phyloP scores from a whole-genome alignment of 177 flowering plant genomes.

The Telopea speciosissima region DNA sequence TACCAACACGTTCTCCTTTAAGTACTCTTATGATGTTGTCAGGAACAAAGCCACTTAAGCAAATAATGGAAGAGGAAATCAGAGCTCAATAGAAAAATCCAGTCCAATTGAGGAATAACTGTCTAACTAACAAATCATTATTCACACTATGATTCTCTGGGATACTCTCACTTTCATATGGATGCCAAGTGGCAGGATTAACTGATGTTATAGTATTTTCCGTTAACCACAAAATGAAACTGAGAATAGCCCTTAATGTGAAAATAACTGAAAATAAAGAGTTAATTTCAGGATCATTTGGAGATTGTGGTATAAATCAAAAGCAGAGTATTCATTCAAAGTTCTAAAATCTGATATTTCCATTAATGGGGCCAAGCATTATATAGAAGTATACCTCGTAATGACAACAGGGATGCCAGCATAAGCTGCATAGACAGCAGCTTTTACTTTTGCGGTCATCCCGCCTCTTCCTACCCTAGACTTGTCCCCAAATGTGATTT shows the following conservation, averaged over 20 bases:
- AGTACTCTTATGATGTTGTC: constrained; percentile 71
- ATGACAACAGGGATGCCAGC: constrained; percentile 94
- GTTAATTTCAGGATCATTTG: too few relatives aligned
- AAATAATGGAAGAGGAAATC: constrained; percentile 7
- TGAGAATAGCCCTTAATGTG: neutral
- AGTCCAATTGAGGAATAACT: neutral
- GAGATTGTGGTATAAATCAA: neutral
- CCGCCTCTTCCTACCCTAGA: constrained; percentile 97
- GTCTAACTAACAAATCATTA: neutral
- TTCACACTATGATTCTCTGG: neutral
- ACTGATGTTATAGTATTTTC: neutral
- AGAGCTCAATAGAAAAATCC: constrained; percentile 5
- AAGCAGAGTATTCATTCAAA: constrained; percentile 2
- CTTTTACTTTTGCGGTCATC: constrained; percentile 96
- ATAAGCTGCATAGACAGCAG: constrained; percentile 76
- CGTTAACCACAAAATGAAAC: neutral
- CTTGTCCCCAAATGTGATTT: constrained; percentile 92
- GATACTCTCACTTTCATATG: neutral
- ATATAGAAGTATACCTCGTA: constrained; percentile 49
- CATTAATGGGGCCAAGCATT: neutral
- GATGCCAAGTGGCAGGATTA: neutral
- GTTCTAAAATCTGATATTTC: neutral
- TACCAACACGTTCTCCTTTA: constrained; percentile 72
- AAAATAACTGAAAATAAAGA: neutral
- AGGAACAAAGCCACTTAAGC: constrained; percentile 66